phyloP scores from a whole-genome alignment of 106 monocot species.

The Amphibolis antarctica region DNA sequence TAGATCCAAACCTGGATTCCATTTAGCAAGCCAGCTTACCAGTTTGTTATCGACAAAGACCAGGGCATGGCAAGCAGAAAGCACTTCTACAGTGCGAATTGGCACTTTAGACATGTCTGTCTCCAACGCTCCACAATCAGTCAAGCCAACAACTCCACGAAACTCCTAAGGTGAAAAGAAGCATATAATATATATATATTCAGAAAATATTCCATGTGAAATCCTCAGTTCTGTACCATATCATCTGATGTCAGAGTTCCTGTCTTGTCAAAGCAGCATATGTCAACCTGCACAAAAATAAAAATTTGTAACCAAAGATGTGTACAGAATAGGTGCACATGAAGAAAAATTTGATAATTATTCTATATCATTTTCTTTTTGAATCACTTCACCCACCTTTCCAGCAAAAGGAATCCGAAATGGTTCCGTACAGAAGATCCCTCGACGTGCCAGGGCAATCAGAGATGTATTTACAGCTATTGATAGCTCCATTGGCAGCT shows the following conservation, averaged over 20 bases:
- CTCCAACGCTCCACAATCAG: slow-evolving; percentile 46
- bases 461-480: slow-evolving; percentile 99
- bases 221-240: slow-evolving; percentile 44
- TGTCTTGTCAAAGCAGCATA: slow-evolving; percentile 99
- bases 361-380: background rate
- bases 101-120: slow-evolving; percentile 71
- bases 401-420: slow-evolving; percentile 99
- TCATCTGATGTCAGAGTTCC: slow-evolving; percentile 99
- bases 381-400: slow-evolving; percentile 33
- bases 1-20: background rate
- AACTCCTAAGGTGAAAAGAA: slow-evolving; percentile 62
- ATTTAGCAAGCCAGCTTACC: slow-evolving; percentile 27
- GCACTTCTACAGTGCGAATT: slow-evolving; percentile 46
- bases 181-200: background rate
- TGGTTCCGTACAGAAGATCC: slow-evolving; percentile 98
- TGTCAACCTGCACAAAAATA: slow-evolving; percentile 82
- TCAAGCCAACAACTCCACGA: slow-evolving; percentile 61
- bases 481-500: slow-evolving; percentile 96
- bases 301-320: background rate
- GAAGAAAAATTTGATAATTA: background rate
- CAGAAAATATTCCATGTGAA: background rate
- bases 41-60: slow-evolving; percentile 98
- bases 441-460: slow-evolving; percentile 91
- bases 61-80: slow-evolving; percentile 91
- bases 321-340: background rate